These are phyloP conservation scores for Sarcodon aspratus DNA, from an alignment of 768 basidiomycete species.

Conservation along the genomic window DNA sequence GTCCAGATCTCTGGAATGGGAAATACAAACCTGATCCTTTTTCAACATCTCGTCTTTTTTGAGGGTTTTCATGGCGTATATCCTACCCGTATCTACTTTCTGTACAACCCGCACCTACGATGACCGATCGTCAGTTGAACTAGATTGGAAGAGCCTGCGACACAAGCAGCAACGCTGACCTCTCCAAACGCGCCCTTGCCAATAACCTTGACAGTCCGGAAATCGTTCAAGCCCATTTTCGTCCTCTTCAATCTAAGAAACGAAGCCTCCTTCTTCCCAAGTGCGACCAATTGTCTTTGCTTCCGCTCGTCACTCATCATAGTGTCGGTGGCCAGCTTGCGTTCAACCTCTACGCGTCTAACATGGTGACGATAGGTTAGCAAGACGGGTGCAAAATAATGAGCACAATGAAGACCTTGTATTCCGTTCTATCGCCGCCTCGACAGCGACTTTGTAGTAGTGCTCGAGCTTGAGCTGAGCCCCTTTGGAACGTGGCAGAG, in stretches of 20 bases:
- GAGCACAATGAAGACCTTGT: constrained; percentile 45
- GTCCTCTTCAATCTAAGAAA: constrained; percentile 85
- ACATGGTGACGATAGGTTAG: not conserved
- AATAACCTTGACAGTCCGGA: constrained; percentile 96
- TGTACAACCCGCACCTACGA: constrained; percentile 83
- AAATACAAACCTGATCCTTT: constrained; percentile 77
- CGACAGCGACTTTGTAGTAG: constrained; percentile 94
- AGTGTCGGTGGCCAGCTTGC: constrained; percentile 58
- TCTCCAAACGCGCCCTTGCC: constrained; percentile 99
- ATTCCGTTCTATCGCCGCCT: constrained; percentile 90
- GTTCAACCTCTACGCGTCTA: constrained; percentile 84
- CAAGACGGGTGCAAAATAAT: not conserved
- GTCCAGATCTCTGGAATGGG: constrained; percentile 2
- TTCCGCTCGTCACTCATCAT: constrained; percentile 77
- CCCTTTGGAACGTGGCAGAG: constrained; percentile 73
- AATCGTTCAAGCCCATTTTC: constrained; percentile 83
- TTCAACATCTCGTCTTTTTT: constrained; percentile 99
- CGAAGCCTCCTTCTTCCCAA: constrained; percentile 81
- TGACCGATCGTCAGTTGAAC: not conserved
- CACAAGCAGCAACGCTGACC: constrained; percentile 29
- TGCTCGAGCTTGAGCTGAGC: constrained; percentile 95
- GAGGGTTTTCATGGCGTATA: constrained; percentile 98
- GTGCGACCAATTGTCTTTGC: constrained; percentile 67
- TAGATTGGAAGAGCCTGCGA: not conserved
- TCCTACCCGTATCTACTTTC: constrained; percentile 93